Evolutionary conservation across 768 basidiomycete genomes (phyloP).

Genomic region (Lanmaoa pseudosensibilis): DNA sequence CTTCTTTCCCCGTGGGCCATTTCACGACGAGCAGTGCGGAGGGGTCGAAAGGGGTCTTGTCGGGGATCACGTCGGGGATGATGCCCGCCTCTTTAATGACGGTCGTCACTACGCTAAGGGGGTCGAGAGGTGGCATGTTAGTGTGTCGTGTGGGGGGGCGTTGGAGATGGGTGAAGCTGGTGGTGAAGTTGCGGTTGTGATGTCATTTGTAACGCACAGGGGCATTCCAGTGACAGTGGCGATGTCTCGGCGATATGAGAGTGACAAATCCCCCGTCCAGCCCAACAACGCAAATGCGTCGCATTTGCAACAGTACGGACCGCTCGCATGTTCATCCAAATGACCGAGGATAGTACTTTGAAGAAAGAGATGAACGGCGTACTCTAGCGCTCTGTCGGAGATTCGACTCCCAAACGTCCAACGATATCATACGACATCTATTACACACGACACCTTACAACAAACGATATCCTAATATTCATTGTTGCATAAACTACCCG

Average conservation of each 20-base stretch:
- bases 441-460: background rate
- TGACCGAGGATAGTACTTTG: background rate
- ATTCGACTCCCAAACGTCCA: background rate
- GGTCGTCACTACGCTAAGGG: conserved; percentile 22
- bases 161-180: background rate
- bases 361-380: background rate
- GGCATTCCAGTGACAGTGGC: conserved; percentile 9
- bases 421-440: background rate
- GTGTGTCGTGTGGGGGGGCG: background rate
- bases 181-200: background rate
- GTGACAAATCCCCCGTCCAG: background rate
- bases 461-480: background rate
- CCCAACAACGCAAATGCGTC: background rate
- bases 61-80: conserved; percentile 33
- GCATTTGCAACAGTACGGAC: background rate
- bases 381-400: background rate
- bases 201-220: conserved; percentile 2
- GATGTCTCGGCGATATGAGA: background rate
- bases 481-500: conserved; percentile 27
- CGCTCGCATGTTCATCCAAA: background rate
- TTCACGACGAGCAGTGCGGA: conserved; percentile 29
- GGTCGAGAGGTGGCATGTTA: conserved; percentile 27
- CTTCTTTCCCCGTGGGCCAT: conserved; percentile 34
- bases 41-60: conserved; percentile 25
- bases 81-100: conserved; percentile 22